These are phyloP conservation scores for Clarireedia paspali DNA, from an alignment of 2,329 filamentous ascomycete species.

Conservation along the genomic window DNA sequence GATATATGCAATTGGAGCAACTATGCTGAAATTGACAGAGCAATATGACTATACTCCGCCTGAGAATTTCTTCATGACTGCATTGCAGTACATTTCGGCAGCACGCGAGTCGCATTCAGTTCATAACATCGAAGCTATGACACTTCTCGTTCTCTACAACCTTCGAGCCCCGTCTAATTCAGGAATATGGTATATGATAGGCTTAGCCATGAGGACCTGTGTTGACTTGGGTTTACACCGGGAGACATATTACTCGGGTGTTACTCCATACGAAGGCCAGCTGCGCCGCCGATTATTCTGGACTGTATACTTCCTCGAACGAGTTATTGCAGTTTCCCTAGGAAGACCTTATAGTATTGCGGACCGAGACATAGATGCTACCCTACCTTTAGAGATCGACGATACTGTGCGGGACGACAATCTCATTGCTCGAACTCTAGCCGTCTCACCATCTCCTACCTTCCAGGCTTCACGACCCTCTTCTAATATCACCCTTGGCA, in stretches of 20 bases:
- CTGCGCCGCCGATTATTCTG: slow-evolving; percentile 42
- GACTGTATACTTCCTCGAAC: slow-evolving; percentile 43
- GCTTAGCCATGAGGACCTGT: slow-evolving; percentile 44
- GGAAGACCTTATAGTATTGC: slow-evolving; percentile 43
- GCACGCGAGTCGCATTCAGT: slow-evolving; percentile 41
- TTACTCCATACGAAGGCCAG: slow-evolving; percentile 36
- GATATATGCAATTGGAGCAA: slow-evolving; percentile 44
- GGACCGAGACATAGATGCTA: slow-evolving; percentile 43
- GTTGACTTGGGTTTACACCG: slow-evolving; percentile 45
- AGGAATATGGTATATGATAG: slow-evolving; percentile 47
- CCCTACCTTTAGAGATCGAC: slow-evolving; percentile 37
- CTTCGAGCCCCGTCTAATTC: slow-evolving; percentile 42
- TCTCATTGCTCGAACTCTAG: slow-evolving; percentile 23
- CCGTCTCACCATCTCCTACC: slow-evolving; percentile 27
- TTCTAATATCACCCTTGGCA: slow-evolving; percentile 34
- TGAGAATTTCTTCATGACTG: slow-evolving; percentile 41
- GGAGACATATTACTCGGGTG: slow-evolving; percentile 36
- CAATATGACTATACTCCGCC: slow-evolving; percentile 34
- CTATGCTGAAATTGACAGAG: slow-evolving; percentile 40
- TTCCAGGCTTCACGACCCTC: slow-evolving; percentile 26
- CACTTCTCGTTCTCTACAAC: slow-evolving; percentile 41
- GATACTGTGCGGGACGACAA: slow-evolving; percentile 33
- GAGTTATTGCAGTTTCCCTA: slow-evolving; percentile 42
- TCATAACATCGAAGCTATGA: slow-evolving; percentile 45
- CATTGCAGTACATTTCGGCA: slow-evolving; percentile 40